A percentile compares a stretch with the other conserved stretches of the same genome.
phyloP scores from a whole-genome alignment of 2,329 filamentous ascomycete genomes.

The Colletotrichum sp. region DNA sequence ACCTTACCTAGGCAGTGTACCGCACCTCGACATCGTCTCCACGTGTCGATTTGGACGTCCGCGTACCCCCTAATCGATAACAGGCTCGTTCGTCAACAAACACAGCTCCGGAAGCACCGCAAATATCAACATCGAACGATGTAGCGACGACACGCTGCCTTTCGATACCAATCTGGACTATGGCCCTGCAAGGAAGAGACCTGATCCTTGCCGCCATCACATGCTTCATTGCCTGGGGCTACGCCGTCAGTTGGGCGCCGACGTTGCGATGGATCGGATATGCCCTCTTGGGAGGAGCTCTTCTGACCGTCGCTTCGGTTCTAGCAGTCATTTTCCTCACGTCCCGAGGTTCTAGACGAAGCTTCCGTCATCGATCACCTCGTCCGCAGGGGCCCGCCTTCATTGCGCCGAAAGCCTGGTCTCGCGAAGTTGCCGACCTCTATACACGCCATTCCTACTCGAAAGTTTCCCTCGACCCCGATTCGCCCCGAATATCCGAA shows the following conservation, averaged over 20 bases:
- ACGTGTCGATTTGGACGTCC: not conserved
- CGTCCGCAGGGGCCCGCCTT: conserved; percentile 61
- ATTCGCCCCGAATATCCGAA: conserved; percentile 78
- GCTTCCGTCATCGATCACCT: conserved; percentile 41
- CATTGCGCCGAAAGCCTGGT: conserved; percentile 68
- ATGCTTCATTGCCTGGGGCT: conserved; percentile 86
- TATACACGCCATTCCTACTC: conserved; percentile 70
- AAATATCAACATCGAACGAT: conserved; percentile 3
- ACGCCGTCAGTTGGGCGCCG: conserved; percentile 82
- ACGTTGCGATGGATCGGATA: conserved; percentile 84
- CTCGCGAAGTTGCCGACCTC: conserved; percentile 70
- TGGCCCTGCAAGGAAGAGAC: conserved; percentile 79
- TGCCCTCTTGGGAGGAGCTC: conserved; percentile 75
- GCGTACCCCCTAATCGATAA: not conserved
- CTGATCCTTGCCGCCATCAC: conserved; percentile 70
- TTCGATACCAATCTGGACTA: conserved; percentile 36
- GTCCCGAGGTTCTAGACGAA: conserved; percentile 54
- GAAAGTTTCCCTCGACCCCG: conserved; percentile 72
- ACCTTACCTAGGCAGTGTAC: not conserved
- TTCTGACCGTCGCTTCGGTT: conserved; percentile 59
- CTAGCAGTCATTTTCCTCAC: conserved; percentile 66
- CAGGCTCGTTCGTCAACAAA: not conserved
- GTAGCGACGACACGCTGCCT: conserved; percentile 9
- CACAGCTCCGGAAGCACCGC: not conserved
- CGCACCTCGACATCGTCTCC: not conserved